A percentile compares a stretch with the other conserved stretches of the same genome.
Evolutionary conservation across 768 basidiomycete genomes (phyloP).

Genomic region (Trametes coccinea): DNA sequence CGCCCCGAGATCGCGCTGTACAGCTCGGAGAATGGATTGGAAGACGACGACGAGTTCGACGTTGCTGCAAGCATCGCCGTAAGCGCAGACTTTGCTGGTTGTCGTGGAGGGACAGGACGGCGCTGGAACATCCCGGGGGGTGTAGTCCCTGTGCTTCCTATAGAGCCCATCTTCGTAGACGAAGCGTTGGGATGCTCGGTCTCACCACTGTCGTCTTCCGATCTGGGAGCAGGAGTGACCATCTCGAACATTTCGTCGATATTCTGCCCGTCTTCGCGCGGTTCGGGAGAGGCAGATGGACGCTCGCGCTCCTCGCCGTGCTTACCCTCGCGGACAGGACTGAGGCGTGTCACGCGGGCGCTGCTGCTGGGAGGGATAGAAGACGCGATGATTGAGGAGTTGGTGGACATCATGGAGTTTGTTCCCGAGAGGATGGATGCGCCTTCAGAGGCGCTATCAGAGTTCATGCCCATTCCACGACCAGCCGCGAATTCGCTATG

Average conservation of each 20-base stretch:
- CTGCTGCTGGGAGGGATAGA: conserved; percentile 48
- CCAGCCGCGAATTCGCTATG: conserved; percentile 69
- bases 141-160: not conserved
- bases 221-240: conserved; percentile 40
- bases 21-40: conserved; percentile 86
- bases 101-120: conserved; percentile 45
- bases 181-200: conserved; percentile 26
- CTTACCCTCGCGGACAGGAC: conserved; percentile 47
- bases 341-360: conserved; percentile 28
- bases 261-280: conserved; percentile 27
- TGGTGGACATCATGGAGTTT: conserved; percentile 49
- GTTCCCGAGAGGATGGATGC: conserved; percentile 58
- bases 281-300: conserved; percentile 29
- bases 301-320: conserved; percentile 29
- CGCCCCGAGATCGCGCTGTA: conserved; percentile 87
- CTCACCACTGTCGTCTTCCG: conserved; percentile 2
- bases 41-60: conserved; percentile 47
- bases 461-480: conserved; percentile 40
- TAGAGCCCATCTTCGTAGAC: conserved; percentile 14
- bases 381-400: conserved; percentile 54
- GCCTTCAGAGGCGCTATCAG: conserved; percentile 65
- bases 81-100: conserved; percentile 60
- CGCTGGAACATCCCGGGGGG: conserved; percentile 47
- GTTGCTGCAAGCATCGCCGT: conserved; percentile 74
- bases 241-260: conserved; percentile 55